These are phyloP conservation scores for Aspergillus saccharolyticus DNA, from an alignment of 495 filamentous ascomycete genomes.

Conservation along the genomic window DNA sequence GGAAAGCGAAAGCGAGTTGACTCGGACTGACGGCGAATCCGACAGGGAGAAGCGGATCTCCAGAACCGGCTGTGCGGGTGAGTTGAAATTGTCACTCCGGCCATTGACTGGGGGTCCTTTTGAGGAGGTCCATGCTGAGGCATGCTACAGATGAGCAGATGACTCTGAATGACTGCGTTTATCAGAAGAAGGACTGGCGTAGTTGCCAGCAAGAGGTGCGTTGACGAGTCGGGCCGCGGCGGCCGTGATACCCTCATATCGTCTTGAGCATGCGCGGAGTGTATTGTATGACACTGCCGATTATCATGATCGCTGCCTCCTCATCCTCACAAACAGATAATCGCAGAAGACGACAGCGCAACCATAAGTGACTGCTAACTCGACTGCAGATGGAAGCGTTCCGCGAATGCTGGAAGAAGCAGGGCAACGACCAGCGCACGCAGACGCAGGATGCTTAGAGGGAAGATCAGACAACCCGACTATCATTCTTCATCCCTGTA, in stretches of 20 bases:
- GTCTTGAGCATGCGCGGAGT: neutral
- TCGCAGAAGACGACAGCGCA: too few species aligned
- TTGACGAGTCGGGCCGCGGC: conserved; percentile 2
- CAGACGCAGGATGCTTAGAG: conserved; percentile 60
- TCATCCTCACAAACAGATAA: too few species aligned
- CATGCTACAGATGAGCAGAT: conserved; percentile 67
- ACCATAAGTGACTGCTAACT: neutral
- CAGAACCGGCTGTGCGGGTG: conserved; percentile 91
- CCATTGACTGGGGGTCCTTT: neutral
- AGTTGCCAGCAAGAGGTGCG: conserved; percentile 83
- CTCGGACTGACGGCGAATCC: conserved; percentile 5
- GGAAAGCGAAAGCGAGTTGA: neutral
- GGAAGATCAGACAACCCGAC: too few species aligned
- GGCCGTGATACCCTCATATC: neutral
- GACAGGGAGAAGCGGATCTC: conserved; percentile 92
- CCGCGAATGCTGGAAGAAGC: conserved; percentile 84
- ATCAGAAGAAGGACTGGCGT: conserved; percentile 94
- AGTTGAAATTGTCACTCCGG: conserved; percentile 12
- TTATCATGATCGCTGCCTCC: too few species aligned
- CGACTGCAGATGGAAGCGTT: conserved; percentile 80
- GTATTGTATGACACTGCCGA: neutral
- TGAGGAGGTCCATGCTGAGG: conserved; percentile 9
- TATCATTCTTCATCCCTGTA: too few species aligned
- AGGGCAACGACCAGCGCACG: conserved; percentile 83
- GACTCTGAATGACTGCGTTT: conserved; percentile 93